These are phyloP conservation scores for Closterium sp. DNA, from an alignment of 139 green algal genomes.

Conservation along the genomic window DNA sequence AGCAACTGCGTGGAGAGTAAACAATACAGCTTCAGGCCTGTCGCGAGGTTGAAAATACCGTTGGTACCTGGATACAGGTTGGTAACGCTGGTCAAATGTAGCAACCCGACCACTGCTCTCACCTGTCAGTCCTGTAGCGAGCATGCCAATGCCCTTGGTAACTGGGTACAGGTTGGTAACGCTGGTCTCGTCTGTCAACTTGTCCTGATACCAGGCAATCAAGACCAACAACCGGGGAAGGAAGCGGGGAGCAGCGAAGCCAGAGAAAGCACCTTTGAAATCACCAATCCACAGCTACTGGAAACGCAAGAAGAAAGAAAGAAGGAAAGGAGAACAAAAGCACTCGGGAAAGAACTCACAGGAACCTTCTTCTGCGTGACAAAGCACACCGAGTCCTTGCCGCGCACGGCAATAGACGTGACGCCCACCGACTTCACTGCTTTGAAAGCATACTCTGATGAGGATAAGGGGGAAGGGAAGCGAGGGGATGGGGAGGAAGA, in stretches of 20 bases:
- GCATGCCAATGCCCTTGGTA: conserved; percentile 85
- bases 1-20: too few relatives aligned
- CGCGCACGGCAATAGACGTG: conserved; percentile 85
- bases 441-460: too few relatives aligned
- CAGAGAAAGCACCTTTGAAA: too few relatives aligned
- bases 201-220: conserved; percentile 68
- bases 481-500: too few relatives aligned
- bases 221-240: neutral
- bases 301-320: too few relatives aligned
- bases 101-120: neutral
- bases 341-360: neutral
- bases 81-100: conserved; percentile 60
- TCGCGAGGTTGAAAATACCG: conserved; percentile 86
- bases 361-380: conserved; percentile 66
- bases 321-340: neutral
- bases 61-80: conserved; percentile 88
- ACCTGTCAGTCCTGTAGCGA: conserved; percentile 80
- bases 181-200: conserved; percentile 87
- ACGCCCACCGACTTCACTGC: conserved; percentile 71
- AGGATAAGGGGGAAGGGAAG: too few relatives aligned
- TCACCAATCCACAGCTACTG: too few relatives aligned
- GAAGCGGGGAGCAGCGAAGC: too few relatives aligned
- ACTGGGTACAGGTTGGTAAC: conserved; percentile 87
- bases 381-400: conserved; percentile 85
- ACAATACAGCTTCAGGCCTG: too few relatives aligned